Evolutionary conservation across 257 asterid genomes (phyloP).

Genomic region (Salvia miltiorrhiza): DNA sequence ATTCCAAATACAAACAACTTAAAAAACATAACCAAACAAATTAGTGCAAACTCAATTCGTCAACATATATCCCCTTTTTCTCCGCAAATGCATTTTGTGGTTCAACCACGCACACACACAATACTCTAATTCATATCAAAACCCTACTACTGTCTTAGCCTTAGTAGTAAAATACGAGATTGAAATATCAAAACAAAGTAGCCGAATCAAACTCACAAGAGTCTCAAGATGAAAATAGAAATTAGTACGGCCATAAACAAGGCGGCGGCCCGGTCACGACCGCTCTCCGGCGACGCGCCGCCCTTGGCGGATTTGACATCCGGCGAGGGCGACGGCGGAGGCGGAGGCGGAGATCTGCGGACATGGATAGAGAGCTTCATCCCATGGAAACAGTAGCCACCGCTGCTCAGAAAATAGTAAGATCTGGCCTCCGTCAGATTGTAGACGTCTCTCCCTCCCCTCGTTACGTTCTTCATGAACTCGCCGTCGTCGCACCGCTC

Average conservation of each 20-base stretch:
- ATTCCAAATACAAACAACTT: too few relatives aligned
- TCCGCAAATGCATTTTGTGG: too few relatives aligned
- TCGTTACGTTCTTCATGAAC: conserved; percentile 42
- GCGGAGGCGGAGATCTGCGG: not conserved
- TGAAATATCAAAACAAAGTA: not conserved
- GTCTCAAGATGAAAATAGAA: not conserved
- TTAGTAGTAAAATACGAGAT: too few relatives aligned
- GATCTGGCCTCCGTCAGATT: conserved; percentile 37
- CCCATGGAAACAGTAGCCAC: conserved; percentile 56
- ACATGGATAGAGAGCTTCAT: conserved; percentile 53
- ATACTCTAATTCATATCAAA: too few relatives aligned
- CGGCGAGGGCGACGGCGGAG: conserved; percentile 15
- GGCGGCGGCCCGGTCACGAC: not conserved
- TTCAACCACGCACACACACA: too few relatives aligned
- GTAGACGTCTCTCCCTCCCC: conserved; percentile 63
- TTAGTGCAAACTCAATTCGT: too few relatives aligned
- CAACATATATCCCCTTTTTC: too few relatives aligned
- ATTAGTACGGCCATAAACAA: not conserved
- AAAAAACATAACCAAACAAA: too few relatives aligned
- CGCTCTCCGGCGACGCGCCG: not conserved
- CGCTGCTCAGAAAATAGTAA: conserved; percentile 57
- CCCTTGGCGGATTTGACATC: not conserved
- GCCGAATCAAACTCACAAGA: conserved; percentile 1
- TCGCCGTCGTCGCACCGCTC: conserved; percentile 45
- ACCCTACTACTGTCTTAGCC: too few relatives aligned